Conservation (phyloP, 106 monocot genomes). For the Phalaenopsis aphrodite region DNA sequence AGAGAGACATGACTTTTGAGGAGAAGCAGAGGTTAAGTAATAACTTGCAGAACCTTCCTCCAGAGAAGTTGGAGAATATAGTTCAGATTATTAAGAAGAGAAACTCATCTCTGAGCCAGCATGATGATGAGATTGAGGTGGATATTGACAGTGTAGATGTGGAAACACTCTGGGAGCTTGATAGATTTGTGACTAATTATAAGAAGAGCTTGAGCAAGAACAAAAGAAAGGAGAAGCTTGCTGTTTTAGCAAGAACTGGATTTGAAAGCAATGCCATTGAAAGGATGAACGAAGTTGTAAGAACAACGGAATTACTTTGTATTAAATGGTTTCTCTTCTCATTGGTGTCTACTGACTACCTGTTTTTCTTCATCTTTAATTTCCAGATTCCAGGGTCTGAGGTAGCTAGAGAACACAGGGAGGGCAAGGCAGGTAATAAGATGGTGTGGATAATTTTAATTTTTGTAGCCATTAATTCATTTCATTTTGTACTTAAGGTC, state of each 20-base stretch:
- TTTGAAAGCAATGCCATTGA: conserved; percentile 18
- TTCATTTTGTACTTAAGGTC: background rate
- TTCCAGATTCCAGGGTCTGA: conserved; percentile 28
- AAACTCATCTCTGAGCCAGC: conserved; percentile 69
- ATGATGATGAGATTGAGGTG: conserved; percentile 98
- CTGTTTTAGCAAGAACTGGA: conserved; percentile 26
- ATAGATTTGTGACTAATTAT: conserved; percentile 91
- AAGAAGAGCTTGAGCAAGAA: conserved; percentile 98
- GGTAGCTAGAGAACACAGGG: conserved; percentile 26
- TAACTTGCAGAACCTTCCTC: conserved; percentile 76
- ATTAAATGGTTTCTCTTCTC: background rate
- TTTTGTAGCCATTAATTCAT: background rate
- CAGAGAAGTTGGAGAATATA: conserved; percentile 77
- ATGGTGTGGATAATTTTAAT: background rate
- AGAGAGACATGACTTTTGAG: conserved; percentile 96
- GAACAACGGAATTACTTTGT: background rate
- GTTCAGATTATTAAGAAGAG: conserved; percentile 98
- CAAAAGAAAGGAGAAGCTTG: conserved; percentile 82
- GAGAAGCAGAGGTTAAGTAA: conserved; percentile 90
- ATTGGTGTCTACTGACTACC: background rate
- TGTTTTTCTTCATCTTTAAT: background rate
- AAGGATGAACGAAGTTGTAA: conserved; percentile 28
- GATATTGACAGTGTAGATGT: conserved; percentile 93
- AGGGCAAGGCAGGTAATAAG: conserved; percentile 35
- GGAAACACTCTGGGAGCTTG: conserved; percentile 98